Conservation (phyloP, 2,329 filamentous ascomycete genomes). For the Davidsoniella eucalypti region DNA sequence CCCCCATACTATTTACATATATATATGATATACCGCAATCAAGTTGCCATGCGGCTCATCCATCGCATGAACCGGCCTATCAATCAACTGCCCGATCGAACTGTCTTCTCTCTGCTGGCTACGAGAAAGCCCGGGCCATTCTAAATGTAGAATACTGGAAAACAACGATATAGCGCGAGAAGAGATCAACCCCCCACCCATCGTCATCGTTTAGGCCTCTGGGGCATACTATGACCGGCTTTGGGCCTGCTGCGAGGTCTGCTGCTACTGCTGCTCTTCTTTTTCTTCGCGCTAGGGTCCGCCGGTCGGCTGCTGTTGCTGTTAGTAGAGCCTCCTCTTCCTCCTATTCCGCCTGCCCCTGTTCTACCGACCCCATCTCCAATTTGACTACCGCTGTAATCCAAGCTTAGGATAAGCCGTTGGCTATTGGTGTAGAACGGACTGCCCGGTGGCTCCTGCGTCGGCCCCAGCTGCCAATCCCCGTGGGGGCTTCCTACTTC, state of each 20-base stretch:
- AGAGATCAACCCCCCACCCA: too few relatives aligned
- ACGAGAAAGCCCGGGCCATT: too few relatives aligned
- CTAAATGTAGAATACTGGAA: too few relatives aligned
- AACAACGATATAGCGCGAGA: too few relatives aligned
- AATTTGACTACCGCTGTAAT: slow-evolving; percentile 1
- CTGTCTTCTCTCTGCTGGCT: too few relatives aligned
- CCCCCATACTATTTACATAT: too few relatives aligned
- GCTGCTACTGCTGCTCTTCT: not conserved
- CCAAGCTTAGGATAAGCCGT: slow-evolving; percentile 7
- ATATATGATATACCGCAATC: too few relatives aligned
- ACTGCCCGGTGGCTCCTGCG: not conserved
- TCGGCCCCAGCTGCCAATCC: too few relatives aligned
- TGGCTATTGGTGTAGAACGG: slow-evolving; percentile 3
- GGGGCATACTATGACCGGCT: not conserved
- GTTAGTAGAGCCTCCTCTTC: not conserved
- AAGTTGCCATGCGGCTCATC: too few relatives aligned
- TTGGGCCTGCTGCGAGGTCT: not conserved
- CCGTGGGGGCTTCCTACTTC: not conserved
- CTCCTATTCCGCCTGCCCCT: not conserved
- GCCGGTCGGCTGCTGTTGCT: not conserved
- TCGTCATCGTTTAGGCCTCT: not conserved
- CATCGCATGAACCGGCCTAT: too few relatives aligned
- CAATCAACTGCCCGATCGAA: too few relatives aligned
- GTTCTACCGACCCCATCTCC: not conserved
- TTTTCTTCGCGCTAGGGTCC: not conserved